phyloP scores from a whole-genome alignment of 495 filamentous ascomycete genomes.

The Astrothelium subdiscretum region DNA sequence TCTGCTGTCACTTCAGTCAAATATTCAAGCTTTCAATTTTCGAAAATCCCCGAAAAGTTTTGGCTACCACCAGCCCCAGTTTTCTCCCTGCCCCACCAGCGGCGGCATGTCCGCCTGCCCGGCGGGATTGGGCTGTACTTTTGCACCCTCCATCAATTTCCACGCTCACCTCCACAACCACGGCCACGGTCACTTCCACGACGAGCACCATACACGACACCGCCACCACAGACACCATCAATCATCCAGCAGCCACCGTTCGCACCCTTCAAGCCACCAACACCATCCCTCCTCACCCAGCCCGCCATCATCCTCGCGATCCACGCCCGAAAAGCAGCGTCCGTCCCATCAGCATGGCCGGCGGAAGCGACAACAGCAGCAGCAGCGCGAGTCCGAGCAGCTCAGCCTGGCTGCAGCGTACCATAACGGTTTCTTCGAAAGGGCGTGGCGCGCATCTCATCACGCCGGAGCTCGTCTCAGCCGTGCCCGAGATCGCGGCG shows the following conservation, averaged over 20 bases:
- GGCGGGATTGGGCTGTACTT: no score
- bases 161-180: not conserved
- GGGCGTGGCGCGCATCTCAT: conserved; percentile 82
- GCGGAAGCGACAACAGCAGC: no score
- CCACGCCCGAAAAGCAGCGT: no score
- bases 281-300: conserved; percentile 9
- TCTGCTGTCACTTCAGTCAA: conserved; percentile 43
- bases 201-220: not conserved
- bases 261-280: not conserved
- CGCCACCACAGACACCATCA: not conserved
- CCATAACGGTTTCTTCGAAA: conserved; percentile 58
- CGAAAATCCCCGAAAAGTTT: conserved; percentile 27
- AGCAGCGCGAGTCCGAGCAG: not conserved
- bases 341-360: not conserved
- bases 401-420: conserved; percentile 58
- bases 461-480: conserved; percentile 54
- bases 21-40: conserved; percentile 36
- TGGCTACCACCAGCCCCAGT: no score
- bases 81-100: no score
- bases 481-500: conserved; percentile 60
- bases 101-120: no score
- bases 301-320: not conserved
- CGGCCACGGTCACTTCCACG: not conserved
- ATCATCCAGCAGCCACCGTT: not conserved
- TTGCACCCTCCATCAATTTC: not conserved